A percentile compares a stretch with the other conserved stretches of the same genome.
Conservation (phyloP, 805 yeast genomes). For the Metschnikowia noctiluminum region DNA sequence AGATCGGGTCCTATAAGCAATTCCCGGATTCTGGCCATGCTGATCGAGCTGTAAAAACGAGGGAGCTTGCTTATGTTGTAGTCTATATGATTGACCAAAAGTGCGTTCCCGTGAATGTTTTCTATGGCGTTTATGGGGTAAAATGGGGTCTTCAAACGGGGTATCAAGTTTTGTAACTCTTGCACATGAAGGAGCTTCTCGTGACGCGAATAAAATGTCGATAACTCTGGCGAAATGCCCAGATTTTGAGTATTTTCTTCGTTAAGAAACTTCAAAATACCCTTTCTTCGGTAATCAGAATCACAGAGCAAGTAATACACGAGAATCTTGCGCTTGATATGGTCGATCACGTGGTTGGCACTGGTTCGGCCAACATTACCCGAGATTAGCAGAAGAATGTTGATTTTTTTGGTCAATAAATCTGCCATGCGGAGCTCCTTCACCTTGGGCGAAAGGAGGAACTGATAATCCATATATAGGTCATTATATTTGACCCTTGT, state of each 20-base stretch:
- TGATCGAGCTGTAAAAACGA: conserved; percentile 28
- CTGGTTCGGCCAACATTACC: background rate
- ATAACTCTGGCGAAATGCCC: conserved; percentile 1
- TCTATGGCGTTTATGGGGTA: conserved; percentile 5
- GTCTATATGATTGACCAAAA: conserved; percentile 27
- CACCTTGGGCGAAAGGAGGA: conserved; percentile 15
- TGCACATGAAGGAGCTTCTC: conserved; percentile 17
- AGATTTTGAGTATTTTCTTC: conserved; percentile 6
- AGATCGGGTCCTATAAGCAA: conserved; percentile 17
- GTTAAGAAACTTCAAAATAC: conserved; percentile 20
- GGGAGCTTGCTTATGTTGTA: conserved; percentile 31
- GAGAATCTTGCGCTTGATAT: conserved; percentile 27
- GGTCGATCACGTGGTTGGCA: conserved; percentile 3
- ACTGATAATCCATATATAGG: conserved; percentile 31
- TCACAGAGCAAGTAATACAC: conserved; percentile 30
- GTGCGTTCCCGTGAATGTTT: conserved; percentile 4
- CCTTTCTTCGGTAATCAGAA: conserved; percentile 32
- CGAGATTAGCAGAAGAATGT: conserved; percentile 6
- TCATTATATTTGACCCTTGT: conserved; percentile 31
- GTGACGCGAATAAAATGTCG: conserved; percentile 9
- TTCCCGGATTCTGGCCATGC: conserved; percentile 17
- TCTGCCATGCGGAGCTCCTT: conserved; percentile 22
- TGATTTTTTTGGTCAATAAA: conserved; percentile 32
- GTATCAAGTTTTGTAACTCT: conserved; percentile 16
- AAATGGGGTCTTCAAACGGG: background rate